These are phyloP conservation scores for Dunaliella salina DNA, from an alignment of 163 green algal species.

Conservation along the genomic window DNA sequence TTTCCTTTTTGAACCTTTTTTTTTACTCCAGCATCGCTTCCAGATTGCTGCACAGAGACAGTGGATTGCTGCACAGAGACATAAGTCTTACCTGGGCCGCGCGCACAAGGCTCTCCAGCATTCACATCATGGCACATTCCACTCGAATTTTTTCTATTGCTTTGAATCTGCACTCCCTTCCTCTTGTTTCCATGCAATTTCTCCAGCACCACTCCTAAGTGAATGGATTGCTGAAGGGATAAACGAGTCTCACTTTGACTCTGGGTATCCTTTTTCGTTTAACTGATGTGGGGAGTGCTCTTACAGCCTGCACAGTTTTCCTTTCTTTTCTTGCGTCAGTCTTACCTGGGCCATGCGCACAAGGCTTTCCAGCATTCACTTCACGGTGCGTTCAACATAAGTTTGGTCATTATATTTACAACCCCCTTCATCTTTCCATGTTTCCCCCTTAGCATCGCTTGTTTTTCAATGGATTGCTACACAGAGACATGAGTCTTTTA, in stretches of 20 bases:
- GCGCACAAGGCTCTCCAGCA: conserved; percentile 83
- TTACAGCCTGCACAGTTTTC: too few species aligned
- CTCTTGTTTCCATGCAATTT: background rate
- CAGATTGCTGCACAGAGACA: too few species aligned
- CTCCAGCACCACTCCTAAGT: background rate
- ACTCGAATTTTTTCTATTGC: too few species aligned
- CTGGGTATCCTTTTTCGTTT: too few species aligned
- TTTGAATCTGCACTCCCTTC: too few species aligned
- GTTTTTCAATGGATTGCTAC: too few species aligned
- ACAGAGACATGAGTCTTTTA: conserved; percentile 11
- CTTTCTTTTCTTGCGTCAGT: too few species aligned
- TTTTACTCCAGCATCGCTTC: background rate
- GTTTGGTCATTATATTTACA: background rate
- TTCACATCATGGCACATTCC: conserved; percentile 79
- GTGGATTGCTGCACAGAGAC: background rate
- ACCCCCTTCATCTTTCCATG: background rate
- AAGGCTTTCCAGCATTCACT: background rate
- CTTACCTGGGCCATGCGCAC: too few species aligned
- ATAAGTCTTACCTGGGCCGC: conserved; percentile 75
- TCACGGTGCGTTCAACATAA: background rate
- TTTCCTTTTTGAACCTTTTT: background rate
- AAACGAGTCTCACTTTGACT: too few species aligned
- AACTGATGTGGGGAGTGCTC: too few species aligned
- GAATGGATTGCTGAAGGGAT: background rate
- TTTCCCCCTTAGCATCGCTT: too few species aligned